Conservation (phyloP, 2,329 filamentous ascomycete species). For the Aureobasidium namibiae region DNA sequence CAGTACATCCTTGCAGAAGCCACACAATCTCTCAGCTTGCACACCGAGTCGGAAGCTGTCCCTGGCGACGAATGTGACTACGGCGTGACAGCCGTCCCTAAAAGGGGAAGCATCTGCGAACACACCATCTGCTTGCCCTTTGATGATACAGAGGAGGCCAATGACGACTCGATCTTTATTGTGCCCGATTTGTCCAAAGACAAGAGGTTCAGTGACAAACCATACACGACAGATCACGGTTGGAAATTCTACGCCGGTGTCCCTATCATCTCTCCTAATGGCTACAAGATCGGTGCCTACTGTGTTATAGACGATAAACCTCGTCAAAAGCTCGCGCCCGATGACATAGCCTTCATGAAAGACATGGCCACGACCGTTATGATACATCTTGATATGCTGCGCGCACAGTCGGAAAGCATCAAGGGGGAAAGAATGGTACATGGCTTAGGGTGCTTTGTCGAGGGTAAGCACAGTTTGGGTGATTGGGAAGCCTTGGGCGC, state of each 20-base stretch:
- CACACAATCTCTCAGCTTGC: slow-evolving; percentile 39
- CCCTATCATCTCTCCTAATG: slow-evolving; percentile 25
- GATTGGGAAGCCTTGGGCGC: slow-evolving; percentile 1
- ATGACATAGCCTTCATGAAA: slow-evolving; percentile 21
- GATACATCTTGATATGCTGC: slow-evolving; percentile 26
- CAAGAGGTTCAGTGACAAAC: slow-evolving; percentile 24
- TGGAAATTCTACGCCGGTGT: slow-evolving; percentile 28
- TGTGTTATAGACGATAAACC: slow-evolving; percentile 23
- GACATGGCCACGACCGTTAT: slow-evolving; percentile 24
- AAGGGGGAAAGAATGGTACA: slow-evolving; percentile 18
- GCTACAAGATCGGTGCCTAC: slow-evolving; percentile 26
- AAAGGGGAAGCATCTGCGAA: slow-evolving; percentile 25
- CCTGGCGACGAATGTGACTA: slow-evolving; percentile 23
- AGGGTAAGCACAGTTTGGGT: slow-evolving; percentile 13
- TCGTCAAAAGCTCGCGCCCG: slow-evolving; percentile 17
- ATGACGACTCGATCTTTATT: slow-evolving; percentile 13
- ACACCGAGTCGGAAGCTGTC: slow-evolving; percentile 19
- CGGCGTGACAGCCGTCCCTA: slow-evolving; percentile 23
- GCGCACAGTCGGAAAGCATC: slow-evolving; percentile 25
- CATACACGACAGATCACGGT: slow-evolving; percentile 22
- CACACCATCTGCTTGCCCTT: slow-evolving; percentile 16
- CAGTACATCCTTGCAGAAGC: slow-evolving; percentile 49
- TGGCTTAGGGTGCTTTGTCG: slow-evolving; percentile 19
- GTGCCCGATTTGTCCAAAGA: slow-evolving; percentile 24
- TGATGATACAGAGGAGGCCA: slow-evolving; percentile 14